Evolutionary conservation across 1,284 basidiomycete species (phyloP), one percentile per base, ranked within the genome.

Genomic region (Schizophyllum amplum): DNA sequence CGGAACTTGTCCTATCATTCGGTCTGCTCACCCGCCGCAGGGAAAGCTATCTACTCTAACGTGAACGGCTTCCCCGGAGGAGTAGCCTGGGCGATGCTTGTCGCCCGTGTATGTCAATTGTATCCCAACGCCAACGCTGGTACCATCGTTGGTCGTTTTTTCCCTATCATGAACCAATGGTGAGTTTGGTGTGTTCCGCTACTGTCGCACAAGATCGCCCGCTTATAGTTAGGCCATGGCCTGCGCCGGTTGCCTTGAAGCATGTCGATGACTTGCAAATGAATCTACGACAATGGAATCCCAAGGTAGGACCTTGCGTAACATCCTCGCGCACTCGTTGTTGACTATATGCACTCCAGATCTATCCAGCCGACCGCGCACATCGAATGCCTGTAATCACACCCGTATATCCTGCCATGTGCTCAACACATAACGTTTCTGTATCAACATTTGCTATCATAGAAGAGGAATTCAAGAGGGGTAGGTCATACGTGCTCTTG

Each of bases 361-460:
- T 98, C 55, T 98, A 98, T 71, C 92, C 94, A 1, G 82, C 86
- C 60, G 97, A 99, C 72, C 82, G 92, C 59, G 82, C 90, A 22
- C 97, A 99, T 72, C 84, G 94, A 59, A 99, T 99, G 97, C 97
- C 97, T 21, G 98, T 99, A 69, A 99, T 99, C 67, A 99, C 97
- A 1, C 97, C 97, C 1, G 95, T 96, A 24, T 99, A 98, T 72
- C 97, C 97, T 26, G 91, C 95, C 13, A 99, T 99, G 96, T 99
- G 96, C 70, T 87, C 96, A 21, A 99, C 97, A 11, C 97, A 99
- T 75, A 99, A 99, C 67, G 94, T 99, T 58, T 94, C 93, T 33
- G 83, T 85, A 47, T 98, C 94, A 17, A 99, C 96, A 1, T 92
- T 97, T 74, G 88, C 89, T 75, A 91, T 99, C 62, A 94, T 98